Percentiles rank a stretch among this genome's conserved stretches.
These are phyloP conservation scores for Pseudogymnoascus destructans DNA, from an alignment of 2,329 filamentous ascomycete species.

Conservation along the genomic window DNA sequence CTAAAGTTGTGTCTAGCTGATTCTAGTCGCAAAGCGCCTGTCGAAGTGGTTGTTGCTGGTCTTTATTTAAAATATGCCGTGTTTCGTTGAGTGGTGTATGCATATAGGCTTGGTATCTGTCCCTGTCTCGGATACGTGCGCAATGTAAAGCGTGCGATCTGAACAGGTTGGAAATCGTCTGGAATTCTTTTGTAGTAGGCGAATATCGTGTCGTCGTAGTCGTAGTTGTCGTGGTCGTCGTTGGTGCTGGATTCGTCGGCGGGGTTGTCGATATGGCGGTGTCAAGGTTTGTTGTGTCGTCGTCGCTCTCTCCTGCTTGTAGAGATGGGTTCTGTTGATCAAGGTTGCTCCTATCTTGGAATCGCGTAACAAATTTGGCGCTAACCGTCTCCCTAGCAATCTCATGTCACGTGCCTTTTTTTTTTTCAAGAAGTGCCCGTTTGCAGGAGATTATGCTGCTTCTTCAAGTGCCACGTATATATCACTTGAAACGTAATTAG, in stretches of 20 bases:
- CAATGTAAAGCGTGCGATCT: not conserved
- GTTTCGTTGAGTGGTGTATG: not conserved
- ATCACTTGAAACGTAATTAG: not conserved
- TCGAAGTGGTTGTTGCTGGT: not conserved
- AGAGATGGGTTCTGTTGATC: conserved; percentile 5
- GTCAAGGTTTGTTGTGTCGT: conserved; percentile 9
- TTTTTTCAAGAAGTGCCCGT: not conserved
- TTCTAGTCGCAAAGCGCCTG: not conserved
- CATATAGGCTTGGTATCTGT: conserved; percentile 4
- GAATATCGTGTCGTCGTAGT: not conserved
- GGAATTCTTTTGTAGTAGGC: not conserved
- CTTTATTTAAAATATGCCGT: conserved; percentile 5
- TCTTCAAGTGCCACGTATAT: not conserved
- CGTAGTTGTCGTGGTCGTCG: conserved; percentile 8
- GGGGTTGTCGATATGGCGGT: conserved; percentile 8
- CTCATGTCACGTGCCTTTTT: not conserved
- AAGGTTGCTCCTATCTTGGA: conserved; percentile 9
- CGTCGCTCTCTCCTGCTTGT: conserved; percentile 2
- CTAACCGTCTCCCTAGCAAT: conserved; percentile 8
- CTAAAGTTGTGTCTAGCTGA: not conserved
- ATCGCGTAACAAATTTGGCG: conserved; percentile 8
- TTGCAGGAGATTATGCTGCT: not conserved
- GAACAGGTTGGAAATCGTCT: not conserved
- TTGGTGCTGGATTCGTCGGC: not conserved
- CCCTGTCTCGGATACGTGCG: not conserved